Conservation (phyloP, 2,329 filamentous ascomycete species). For the Gnomoniopsis sp. region DNA sequence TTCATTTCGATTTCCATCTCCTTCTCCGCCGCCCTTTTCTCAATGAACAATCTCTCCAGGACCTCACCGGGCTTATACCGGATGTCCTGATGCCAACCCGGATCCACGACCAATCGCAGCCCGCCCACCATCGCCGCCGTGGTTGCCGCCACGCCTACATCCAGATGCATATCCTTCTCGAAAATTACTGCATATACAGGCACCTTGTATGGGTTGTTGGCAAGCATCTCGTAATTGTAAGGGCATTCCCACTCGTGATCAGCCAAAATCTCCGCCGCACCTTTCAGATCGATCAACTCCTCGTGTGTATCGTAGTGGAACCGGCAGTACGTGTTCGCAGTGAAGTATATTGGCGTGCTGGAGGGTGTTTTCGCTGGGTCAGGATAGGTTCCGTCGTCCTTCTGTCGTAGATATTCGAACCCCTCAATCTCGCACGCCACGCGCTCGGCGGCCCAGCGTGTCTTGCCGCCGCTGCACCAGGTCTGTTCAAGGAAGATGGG, state of each 20-base stretch:
- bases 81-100: slow-evolving; percentile 5
- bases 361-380: slow-evolving; percentile 19
- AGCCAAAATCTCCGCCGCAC: slow-evolving; percentile 51
- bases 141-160: background rate
- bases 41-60: background rate
- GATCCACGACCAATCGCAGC: slow-evolving; percentile 1
- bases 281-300: slow-evolving; percentile 54
- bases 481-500: slow-evolving; percentile 66
- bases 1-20: no score
- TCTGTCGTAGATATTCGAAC: slow-evolving; percentile 27
- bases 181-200: slow-evolving; percentile 8
- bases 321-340: slow-evolving; percentile 68
- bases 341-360: slow-evolving; percentile 55
- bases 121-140: slow-evolving; percentile 5
- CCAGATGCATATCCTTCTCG: slow-evolving; percentile 3
- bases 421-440: slow-evolving; percentile 35
- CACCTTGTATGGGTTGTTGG: background rate
- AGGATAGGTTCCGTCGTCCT: slow-evolving; percentile 23
- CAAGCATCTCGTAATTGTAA: slow-evolving; percentile 4
- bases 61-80: slow-evolving; percentile 1
- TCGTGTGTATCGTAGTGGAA: slow-evolving; percentile 63
- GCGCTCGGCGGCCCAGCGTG: slow-evolving; percentile 60
- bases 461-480: slow-evolving; percentile 57
- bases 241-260: slow-evolving; percentile 8
- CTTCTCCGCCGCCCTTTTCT: background rate